Evolutionary conservation across 2,329 filamentous ascomycete genomes (phyloP), one percentile per base, ranked within the genome.

Genomic region (Fusarium pseudocircinatum): DNA sequence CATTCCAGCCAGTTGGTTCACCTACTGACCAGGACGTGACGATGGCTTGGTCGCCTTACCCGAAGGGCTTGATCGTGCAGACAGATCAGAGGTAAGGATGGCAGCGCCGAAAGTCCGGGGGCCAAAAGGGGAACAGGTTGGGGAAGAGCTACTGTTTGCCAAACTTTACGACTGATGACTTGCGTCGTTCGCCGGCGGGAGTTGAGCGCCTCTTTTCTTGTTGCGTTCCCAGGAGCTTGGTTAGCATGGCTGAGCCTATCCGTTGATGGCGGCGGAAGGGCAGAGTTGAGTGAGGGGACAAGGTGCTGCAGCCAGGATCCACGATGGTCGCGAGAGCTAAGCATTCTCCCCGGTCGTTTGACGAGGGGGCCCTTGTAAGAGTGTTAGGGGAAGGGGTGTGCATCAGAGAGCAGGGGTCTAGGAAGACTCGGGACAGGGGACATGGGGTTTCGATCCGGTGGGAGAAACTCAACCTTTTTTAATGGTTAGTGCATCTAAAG

Each of bases 241-340:
- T 79, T 78, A 76, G 77, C 77, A 79, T 80, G 77, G 78, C 79
- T 80, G 77, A 78, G 72, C 77, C 73, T 79, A 79, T 79, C 78
- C 78, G 78, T 78, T 61, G 63, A 79, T 80, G 78, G 78, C 77
- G 74, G 74, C 77, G 77, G 78, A 78, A 78, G 67, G 69, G 75
- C 69, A 67, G 34, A 67, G 60, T 65, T 18, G 67, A 72, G 64
- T 34, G 70, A 74, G 67, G 66, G 46, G 62, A 46, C 60, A 56
- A 68, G 65, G 66, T 28, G 52, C 60, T 56, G 63, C 58, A 36
- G 47, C 26, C 52, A 56, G 75, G 75, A 73, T 77, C 71, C 75
- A 69, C 53, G 70, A 75, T 69, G 72, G 67, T 69, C 73, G 70
- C 60, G 46, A 62, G 46, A 44, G 49, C 71, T 70, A 70, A 65